A percentile compares a stretch with the other conserved stretches of the same genome.
Conservation (phyloP, 2,329 filamentous ascomycete species). For the Myriosclerotinia scirpicola region DNA sequence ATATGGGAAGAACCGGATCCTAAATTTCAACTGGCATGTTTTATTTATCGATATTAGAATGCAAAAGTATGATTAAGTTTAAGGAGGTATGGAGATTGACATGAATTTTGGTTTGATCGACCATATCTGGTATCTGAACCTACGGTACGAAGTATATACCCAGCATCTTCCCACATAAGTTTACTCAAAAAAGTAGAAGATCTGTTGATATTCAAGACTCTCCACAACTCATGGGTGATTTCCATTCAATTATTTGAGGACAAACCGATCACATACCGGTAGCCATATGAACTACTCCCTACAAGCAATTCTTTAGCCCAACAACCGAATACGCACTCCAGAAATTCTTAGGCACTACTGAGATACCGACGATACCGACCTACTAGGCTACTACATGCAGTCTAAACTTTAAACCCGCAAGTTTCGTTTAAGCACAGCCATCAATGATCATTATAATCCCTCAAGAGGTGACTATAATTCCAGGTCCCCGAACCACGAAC, state of each 20-base stretch:
- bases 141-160: not conserved
- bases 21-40: no score
- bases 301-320: not conserved
- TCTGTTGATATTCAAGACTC: slow-evolving; percentile 7
- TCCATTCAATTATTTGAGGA: slow-evolving; percentile 4
- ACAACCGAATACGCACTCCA: not conserved
- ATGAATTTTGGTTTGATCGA: not conserved
- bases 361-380: slow-evolving; percentile 1
- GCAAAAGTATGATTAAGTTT: no score
- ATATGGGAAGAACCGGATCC: not conserved
- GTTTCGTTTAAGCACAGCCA: not conserved
- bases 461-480: not conserved
- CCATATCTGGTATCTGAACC: not conserved
- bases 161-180: not conserved
- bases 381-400: not conserved
- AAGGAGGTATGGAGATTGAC: not conserved
- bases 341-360: no score
- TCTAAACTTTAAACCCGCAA: not conserved
- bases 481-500: not conserved
- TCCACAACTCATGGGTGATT: slow-evolving; percentile 8
- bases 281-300: not conserved
- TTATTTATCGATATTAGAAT: no score
- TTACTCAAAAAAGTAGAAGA: slow-evolving; percentile 10
- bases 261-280: not conserved
- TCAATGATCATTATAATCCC: not conserved